Percentiles rank a stretch among this genome's conserved stretches.
Evolutionary conservation across 768 basidiomycete genomes (phyloP).

Genomic region (Neoboletus subvelutipes): DNA sequence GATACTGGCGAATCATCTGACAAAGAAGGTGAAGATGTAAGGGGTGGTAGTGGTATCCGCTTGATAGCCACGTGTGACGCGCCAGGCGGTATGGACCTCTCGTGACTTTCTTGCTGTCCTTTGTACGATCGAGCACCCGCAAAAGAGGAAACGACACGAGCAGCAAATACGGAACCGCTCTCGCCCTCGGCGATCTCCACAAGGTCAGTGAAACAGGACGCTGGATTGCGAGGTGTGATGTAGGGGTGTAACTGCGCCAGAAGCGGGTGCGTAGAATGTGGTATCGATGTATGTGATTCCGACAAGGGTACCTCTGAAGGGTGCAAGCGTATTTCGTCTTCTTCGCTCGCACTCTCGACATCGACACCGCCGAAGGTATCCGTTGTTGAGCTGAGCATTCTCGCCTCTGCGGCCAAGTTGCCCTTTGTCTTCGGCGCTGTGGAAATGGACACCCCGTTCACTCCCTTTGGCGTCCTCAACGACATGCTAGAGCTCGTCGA

Average conservation of each 20-base stretch:
- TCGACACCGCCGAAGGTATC: slow-evolving; percentile 40
- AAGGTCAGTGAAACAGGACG: slow-evolving; percentile 61
- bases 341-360: slow-evolving; percentile 8
- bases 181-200: slow-evolving; percentile 84
- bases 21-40: slow-evolving; percentile 26
- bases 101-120: background rate
- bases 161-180: slow-evolving; percentile 66
- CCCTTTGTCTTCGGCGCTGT: slow-evolving; percentile 7
- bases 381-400: slow-evolving; percentile 30
- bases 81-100: slow-evolving; percentile 27
- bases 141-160: slow-evolving; percentile 28
- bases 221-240: slow-evolving; percentile 67
- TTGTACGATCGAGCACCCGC: slow-evolving; percentile 1
- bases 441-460: slow-evolving; percentile 6
- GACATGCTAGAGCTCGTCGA: slow-evolving; percentile 29
- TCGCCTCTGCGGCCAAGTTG: slow-evolving; percentile 25
- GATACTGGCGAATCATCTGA: slow-evolving; percentile 38
- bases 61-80: slow-evolving; percentile 72
- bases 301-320: background rate
- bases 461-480: slow-evolving; percentile 19
- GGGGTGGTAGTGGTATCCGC: slow-evolving; percentile 55
- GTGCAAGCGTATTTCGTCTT: background rate
- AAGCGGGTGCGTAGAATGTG: slow-evolving; percentile 20
- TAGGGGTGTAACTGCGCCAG: slow-evolving; percentile 53
- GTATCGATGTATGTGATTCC: background rate